Percentiles rank a stretch among this genome's conserved stretches.
These are phyloP conservation scores for Rhizopus sp. DNA, from an alignment of 371 early-diverging fungal species.

Conservation along the genomic window DNA sequence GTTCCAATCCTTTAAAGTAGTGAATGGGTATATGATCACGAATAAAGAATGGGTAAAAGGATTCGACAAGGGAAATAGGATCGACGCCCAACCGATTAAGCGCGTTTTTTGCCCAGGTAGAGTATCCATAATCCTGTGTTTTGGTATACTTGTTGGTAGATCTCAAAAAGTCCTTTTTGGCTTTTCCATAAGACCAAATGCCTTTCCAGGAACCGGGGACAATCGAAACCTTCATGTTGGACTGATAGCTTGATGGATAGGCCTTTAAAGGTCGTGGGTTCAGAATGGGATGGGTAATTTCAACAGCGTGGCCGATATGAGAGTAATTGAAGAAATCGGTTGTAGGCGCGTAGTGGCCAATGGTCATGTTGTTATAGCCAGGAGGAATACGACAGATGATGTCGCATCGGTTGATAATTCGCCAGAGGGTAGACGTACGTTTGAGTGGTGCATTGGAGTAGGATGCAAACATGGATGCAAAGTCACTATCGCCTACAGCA, in stretches of 20 bases:
- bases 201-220: background rate
- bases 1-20: conserved; percentile 32
- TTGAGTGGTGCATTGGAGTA: conserved; percentile 26
- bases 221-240: conserved; percentile 22
- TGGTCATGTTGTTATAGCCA: conserved; percentile 27
- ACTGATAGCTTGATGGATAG: conserved; percentile 28
- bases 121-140: background rate
- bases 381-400: conserved; percentile 32
- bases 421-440: conserved; percentile 34
- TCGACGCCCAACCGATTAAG: conserved; percentile 5
- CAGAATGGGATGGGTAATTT: conserved; percentile 26
- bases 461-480: conserved; percentile 44
- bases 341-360: conserved; percentile 24
- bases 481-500: conserved; percentile 46
- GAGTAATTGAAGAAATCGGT: conserved; percentile 41
- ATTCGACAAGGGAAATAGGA: conserved; percentile 29
- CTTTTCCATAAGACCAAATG: background rate
- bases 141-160: background rate
- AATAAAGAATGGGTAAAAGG: conserved; percentile 32
- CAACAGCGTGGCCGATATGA: conserved; percentile 46
- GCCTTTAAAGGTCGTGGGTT: conserved; percentile 23
- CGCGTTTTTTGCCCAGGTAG: background rate
- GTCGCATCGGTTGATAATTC: conserved; percentile 39
- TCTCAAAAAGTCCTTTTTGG: background rate
- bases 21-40: conserved; percentile 34